phyloP scores from a whole-genome alignment of 2,329 filamentous ascomycete genomes.

The Achaetomium macrosporum region DNA sequence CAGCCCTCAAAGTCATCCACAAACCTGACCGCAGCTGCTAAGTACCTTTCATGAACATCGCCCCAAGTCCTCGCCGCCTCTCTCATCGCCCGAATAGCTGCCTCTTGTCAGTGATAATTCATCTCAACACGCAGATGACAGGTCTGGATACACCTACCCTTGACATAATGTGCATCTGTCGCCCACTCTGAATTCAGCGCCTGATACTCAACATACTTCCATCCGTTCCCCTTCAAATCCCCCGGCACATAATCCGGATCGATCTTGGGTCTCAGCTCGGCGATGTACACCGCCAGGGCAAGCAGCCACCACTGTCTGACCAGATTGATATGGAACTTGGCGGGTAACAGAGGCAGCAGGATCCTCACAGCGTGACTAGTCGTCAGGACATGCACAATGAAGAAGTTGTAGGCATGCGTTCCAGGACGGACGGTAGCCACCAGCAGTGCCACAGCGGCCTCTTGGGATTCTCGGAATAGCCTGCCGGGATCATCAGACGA shows the following conservation, averaged over 20 bases:
- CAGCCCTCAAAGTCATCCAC: constrained; percentile 68
- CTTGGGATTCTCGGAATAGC: constrained; percentile 69
- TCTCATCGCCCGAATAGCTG: constrained; percentile 65
- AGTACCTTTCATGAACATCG: constrained; percentile 58
- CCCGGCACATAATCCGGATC: constrained; percentile 58
- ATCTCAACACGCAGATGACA: background rate
- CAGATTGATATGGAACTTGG: constrained; percentile 64
- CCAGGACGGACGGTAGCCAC: constrained; percentile 54
- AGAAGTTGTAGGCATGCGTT: constrained; percentile 71
- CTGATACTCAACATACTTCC: constrained; percentile 69
- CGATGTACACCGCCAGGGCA: constrained; percentile 69
- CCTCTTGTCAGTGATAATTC: background rate
- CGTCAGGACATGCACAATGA: constrained; percentile 74
- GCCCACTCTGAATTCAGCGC: constrained; percentile 63
- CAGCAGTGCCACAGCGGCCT: constrained; percentile 55
- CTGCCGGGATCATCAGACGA: constrained; percentile 51
- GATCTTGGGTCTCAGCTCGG: constrained; percentile 66
- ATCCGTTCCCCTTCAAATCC: constrained; percentile 60
- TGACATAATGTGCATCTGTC: constrained; percentile 78
- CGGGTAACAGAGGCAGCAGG: constrained; percentile 69
- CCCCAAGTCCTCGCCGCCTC: constrained; percentile 71
- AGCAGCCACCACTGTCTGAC: constrained; percentile 89
- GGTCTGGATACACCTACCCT: constrained; percentile 47
- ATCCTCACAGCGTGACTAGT: constrained; percentile 85
- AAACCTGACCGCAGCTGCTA: constrained; percentile 65